A percentile compares a stretch with the other conserved stretches of the same genome.
Evolutionary conservation across 371 early-diverging fungal species (phyloP).

Genomic region (Cokeromyces recurvatus): DNA sequence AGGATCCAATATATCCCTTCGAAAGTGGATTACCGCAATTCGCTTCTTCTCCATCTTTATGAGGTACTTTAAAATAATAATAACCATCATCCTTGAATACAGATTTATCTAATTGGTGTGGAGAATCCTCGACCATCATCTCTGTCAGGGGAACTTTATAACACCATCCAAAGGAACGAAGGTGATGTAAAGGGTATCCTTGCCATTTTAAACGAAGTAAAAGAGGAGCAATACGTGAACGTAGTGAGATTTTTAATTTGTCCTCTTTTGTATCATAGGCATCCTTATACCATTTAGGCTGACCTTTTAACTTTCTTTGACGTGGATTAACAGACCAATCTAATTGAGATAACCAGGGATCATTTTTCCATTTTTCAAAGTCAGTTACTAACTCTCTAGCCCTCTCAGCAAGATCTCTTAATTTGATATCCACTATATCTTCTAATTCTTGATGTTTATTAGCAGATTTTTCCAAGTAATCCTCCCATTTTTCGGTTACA

Average conservation of each 20-base stretch:
- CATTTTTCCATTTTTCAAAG: constrained; percentile 38
- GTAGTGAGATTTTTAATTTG: constrained; percentile 60
- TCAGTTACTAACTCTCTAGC: constrained; percentile 45
- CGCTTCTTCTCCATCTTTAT: constrained; percentile 77
- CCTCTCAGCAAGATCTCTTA: constrained; percentile 64
- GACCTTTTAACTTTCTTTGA: constrained; percentile 54
- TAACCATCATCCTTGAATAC: constrained; percentile 35
- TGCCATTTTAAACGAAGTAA: constrained; percentile 84
- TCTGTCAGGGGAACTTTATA: constrained; percentile 50
- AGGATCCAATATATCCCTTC: constrained; percentile 71
- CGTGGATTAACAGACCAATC: constrained; percentile 73
- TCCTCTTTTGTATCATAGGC: constrained; percentile 60
- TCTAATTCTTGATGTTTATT: constrained; percentile 51
- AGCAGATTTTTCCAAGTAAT: constrained; percentile 57
- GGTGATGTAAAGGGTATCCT: constrained; percentile 75
- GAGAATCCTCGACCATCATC: constrained; percentile 7
- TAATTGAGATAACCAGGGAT: constrained; percentile 86
- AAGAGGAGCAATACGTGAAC: constrained; percentile 77
- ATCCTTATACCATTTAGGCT: constrained; percentile 87
- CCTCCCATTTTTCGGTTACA: constrained; percentile 73
- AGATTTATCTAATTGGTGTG: constrained; percentile 10
- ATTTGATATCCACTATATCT: constrained; percentile 51
- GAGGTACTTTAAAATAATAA: constrained; percentile 76
- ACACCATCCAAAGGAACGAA: constrained; percentile 74
- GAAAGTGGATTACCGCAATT: constrained; percentile 88